Base-by-base conservation (phyloP, 768 basidiomycete species). In the Podaxis sp. region DNA sequence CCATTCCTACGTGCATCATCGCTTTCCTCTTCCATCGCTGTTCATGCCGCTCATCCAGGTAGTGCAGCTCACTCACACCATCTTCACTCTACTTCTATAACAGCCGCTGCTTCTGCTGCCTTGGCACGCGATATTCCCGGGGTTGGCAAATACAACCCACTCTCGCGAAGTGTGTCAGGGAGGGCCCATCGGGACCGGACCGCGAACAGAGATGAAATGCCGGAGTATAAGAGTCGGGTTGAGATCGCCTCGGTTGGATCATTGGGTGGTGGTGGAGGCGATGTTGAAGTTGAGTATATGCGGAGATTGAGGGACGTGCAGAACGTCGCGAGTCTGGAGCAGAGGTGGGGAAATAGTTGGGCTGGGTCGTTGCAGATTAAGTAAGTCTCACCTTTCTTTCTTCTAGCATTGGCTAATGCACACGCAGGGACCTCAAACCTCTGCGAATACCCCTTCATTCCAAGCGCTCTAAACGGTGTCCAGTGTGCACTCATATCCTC, bases 391-490 rank as follows among this genome's bases (percentile, higher is more conserved):
- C 10, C 28, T 1, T 20, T n/a, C 22, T n/a, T 58, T 24, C 17
- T 30, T 61, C 22, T 46, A 28, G 12, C 20, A 2, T 22, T 49
- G 36, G 52, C 20, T 64, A 44, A 24, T 59, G 33, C 24, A 26
- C 20, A n/a, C 57, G 3, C 73, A 96, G 93, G 36, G 90, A 95
- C 46, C 81, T 96, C 12, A 87, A 86, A 71, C 97, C 97, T 0
- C 80, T 93, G 51, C 90, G 97, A 36, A 93, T 98, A 67, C 95
- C 94, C 0, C 81, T 99, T 0, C 93, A 91, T 66, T 92, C 95
- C 0, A 99, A 98, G 74, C 87, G 91, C 57, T 95, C 95, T 2
- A 99, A 99, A 76, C 93, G 97, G 3, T 99, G 97, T 77, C 90
- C 95, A 13, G 83, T 82, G 2, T 99, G 97, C 72, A 88, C 92